These are phyloP conservation scores for Sugiyamaella castrensis DNA, from an alignment of 1,139 yeast species.

Conservation along the genomic window DNA sequence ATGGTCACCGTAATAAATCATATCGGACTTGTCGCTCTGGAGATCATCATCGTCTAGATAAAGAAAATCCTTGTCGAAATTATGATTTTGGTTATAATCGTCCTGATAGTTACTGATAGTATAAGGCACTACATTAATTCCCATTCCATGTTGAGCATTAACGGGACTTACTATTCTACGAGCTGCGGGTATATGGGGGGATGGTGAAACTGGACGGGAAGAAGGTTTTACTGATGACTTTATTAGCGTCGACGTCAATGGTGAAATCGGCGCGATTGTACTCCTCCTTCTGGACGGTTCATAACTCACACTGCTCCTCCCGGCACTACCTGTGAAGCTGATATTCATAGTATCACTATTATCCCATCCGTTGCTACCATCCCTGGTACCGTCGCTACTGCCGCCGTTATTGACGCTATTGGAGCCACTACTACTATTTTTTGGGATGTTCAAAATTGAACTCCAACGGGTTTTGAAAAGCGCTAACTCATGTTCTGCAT, in stretches of 20 bases:
- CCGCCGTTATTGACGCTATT: not conserved
- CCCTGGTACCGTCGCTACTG: not conserved
- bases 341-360: not conserved
- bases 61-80: too few relatives aligned
- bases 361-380: not conserved
- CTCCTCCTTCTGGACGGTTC: not conserved
- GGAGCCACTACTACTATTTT: not conserved
- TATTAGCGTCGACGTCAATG: not conserved
- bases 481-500: constrained; percentile 31
- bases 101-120: too few relatives aligned
- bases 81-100: too few relatives aligned
- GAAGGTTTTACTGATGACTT: not conserved
- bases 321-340: not conserved
- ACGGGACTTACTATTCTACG: not conserved
- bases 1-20: too few relatives aligned
- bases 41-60: not conserved
- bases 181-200: not conserved
- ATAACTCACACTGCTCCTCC: not conserved
- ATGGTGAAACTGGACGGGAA: not conserved
- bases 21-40: not conserved
- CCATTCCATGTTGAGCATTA: constrained; percentile 6
- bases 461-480: constrained; percentile 29
- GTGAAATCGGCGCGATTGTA: not conserved
- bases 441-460: constrained; percentile 22
- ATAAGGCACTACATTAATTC: constrained; percentile 5